Base-by-base conservation (phyloP, 2,329 filamentous ascomycete genomes). In the Penicillium verrucosum region DNA sequence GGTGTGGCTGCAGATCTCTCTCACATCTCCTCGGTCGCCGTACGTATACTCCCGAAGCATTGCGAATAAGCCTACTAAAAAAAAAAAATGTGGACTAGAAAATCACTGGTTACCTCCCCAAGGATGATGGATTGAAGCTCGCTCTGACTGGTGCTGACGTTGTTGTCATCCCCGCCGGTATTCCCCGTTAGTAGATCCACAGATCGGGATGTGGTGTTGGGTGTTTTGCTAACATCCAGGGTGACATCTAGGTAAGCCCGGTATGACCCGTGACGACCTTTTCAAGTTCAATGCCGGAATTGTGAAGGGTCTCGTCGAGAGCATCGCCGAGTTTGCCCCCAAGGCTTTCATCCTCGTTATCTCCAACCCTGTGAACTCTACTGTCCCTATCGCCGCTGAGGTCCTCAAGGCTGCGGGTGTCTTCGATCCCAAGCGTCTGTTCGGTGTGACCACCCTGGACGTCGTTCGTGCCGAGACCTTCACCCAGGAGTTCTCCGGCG, bases 261-360 rank as follows among this genome's bases (percentile, higher is more conserved):
- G 94, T 72, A 99, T 99, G 94, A 97, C 90, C 78, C 92, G 94
- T 81, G 94, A 99, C 72, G 94, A 97, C 75, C 90, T 99, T 58
- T 99, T 99, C 89, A 97, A 97, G 82, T 96, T 97, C 84, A 99
- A 99, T 77, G 94, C 94, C 60, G 90, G 92, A 70, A 99, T 99
- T 73, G 94, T 99, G 73, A 91, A 94, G 80, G 92, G 90, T 68
- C 84, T 99, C 66, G 88, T 95, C 69, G 89, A 96, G 82, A 87
- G 89, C 51, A 86, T 91, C 69, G 92, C 93, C 68, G 87, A 97
- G 75, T 86, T 89, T 72, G 88, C 87, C 75, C 94, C 94, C 74
- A 95, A 97, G 77, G 94, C 94, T 54, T 96, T 88, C 80, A 86
- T 96, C 75, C 87, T 97, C 65, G 87, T 99, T 81, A 99, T 99